Percentiles rank a stretch among this genome's conserved stretches.
Evolutionary conservation across 768 basidiomycete species (phyloP).

Genomic region (Kwoniella newhampshirensis): DNA sequence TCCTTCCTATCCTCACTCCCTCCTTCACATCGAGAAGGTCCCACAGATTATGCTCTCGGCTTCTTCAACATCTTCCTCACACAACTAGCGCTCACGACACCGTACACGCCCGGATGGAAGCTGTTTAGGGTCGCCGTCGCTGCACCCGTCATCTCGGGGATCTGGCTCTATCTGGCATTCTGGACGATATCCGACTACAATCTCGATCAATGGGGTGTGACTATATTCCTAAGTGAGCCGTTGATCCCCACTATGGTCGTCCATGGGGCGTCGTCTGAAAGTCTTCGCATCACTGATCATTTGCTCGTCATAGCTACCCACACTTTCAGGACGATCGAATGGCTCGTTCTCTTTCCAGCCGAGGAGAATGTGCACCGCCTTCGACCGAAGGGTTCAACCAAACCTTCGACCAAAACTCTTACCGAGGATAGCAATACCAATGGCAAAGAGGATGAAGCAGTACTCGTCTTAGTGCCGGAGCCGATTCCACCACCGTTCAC

Average conservation of each 20-base stretch:
- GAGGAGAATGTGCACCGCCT: slow-evolving; percentile 32
- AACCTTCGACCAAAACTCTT: neutral
- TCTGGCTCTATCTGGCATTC: slow-evolving; percentile 5
- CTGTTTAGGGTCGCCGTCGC: slow-evolving; percentile 18
- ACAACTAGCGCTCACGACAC: slow-evolving; percentile 16
- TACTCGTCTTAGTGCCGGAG: slow-evolving; percentile 22
- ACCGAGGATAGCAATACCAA: neutral
- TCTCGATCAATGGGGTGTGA: slow-evolving; percentile 14
- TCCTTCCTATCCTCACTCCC: slow-evolving; percentile 10
- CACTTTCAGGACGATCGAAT: slow-evolving; percentile 19
- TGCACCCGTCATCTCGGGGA: neutral
- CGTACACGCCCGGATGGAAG: slow-evolving; percentile 28
- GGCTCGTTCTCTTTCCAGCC: slow-evolving; percentile 31
- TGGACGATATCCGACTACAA: slow-evolving; percentile 2
- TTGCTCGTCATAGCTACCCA: slow-evolving; percentile 5
- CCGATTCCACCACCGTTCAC: slow-evolving; percentile 36
- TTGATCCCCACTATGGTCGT: no score
- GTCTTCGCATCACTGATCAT: no score
- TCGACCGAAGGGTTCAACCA: neutral
- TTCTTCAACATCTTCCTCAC: slow-evolving; percentile 6
- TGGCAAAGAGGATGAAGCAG: neutral
- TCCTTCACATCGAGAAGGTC: neutral
- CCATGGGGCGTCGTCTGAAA: no score
- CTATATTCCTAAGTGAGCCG: slow-evolving; percentile 11
- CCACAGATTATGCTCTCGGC: neutral